A percentile compares a stretch with the other conserved stretches of the same genome.
Evolutionary conservation across 2,329 filamentous ascomycete species (phyloP).

Genomic region (Pyrenochaeta sp.): DNA sequence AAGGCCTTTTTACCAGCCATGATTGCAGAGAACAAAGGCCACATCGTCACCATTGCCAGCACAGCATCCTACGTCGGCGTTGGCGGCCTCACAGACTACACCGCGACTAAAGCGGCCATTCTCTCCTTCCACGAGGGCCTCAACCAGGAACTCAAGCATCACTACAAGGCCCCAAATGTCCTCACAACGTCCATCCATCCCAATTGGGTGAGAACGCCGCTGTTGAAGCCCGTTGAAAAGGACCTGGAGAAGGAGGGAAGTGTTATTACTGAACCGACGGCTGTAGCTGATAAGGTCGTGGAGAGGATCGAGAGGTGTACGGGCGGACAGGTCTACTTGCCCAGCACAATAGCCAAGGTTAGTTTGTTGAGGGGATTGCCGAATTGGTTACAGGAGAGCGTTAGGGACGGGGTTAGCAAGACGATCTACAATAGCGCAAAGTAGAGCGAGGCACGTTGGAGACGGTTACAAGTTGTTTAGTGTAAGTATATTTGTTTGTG

Average conservation of each 20-base stretch:
- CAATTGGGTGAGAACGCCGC: slow-evolving; percentile 52
- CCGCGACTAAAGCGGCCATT: slow-evolving; percentile 60
- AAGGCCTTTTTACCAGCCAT: slow-evolving; percentile 49
- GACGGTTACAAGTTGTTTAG: neutral
- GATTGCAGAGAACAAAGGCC: slow-evolving; percentile 54
- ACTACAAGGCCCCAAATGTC: slow-evolving; percentile 51
- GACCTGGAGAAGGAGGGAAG: slow-evolving; percentile 42
- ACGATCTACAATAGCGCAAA: slow-evolving; percentile 20
- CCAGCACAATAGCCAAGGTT: slow-evolving; percentile 23
- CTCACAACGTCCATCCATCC: slow-evolving; percentile 56
- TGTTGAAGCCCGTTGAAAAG: slow-evolving; percentile 44
- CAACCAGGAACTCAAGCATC: slow-evolving; percentile 50
- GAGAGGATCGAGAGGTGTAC: slow-evolving; percentile 50
- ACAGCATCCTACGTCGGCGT: slow-evolving; percentile 60
- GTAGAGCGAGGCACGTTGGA: neutral
- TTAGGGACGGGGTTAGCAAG: slow-evolving; percentile 30
- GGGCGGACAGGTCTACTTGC: slow-evolving; percentile 54
- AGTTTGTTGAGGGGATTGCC: slow-evolving; percentile 55
- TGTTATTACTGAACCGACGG: slow-evolving; percentile 48
- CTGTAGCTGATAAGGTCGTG: slow-evolving; percentile 53
- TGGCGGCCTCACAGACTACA: slow-evolving; percentile 62
- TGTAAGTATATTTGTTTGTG: neutral
- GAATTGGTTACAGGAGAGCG: slow-evolving; percentile 57
- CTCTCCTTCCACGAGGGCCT: slow-evolving; percentile 65
- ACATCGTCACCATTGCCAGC: slow-evolving; percentile 65